Conservation (phyloP, 1,284 basidiomycete genomes). For the Grifola frondosa region DNA sequence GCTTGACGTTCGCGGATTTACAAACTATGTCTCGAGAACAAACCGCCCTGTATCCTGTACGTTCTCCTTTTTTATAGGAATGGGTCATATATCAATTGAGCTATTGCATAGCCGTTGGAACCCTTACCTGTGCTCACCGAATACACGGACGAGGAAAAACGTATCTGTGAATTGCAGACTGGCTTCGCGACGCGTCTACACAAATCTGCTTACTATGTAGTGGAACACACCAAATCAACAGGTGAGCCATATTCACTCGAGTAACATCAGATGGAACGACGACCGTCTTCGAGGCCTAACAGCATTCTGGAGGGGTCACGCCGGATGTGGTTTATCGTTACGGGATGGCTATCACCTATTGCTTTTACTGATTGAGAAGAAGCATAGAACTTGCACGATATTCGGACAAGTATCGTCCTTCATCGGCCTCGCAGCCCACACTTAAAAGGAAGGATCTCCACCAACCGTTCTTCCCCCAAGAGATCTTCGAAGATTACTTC, state of each 20-base stretch:
- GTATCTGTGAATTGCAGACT: constrained; percentile 61
- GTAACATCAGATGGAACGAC: too few relatives aligned
- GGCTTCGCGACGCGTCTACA: constrained; percentile 64
- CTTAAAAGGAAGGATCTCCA: constrained; percentile 70
- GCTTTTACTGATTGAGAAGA: constrained; percentile 9
- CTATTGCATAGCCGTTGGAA: constrained; percentile 48
- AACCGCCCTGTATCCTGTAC: constrained; percentile 75
- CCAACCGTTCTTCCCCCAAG: constrained; percentile 73
- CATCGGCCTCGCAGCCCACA: constrained; percentile 54
- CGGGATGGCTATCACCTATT: too few relatives aligned
- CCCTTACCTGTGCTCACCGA: constrained; percentile 64
- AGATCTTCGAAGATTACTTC: constrained; percentile 75
- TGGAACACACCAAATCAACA: constrained; percentile 65
- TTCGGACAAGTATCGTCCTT: constrained; percentile 77
- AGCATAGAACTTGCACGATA: constrained; percentile 67
- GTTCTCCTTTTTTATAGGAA: constrained; percentile 27
- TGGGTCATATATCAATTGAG: constrained; percentile 12
- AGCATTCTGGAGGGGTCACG: too few relatives aligned
- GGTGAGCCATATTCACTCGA: too few relatives aligned
- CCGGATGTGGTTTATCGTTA: too few relatives aligned
- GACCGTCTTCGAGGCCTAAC: too few relatives aligned
- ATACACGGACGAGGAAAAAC: constrained; percentile 60
- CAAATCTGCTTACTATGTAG: constrained; percentile 69
- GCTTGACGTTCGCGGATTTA: constrained; percentile 75
- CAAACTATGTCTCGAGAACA: constrained; percentile 72